Evolutionary conservation across 1,139 yeast species (phyloP).

Genomic region (Pichia sp.): DNA sequence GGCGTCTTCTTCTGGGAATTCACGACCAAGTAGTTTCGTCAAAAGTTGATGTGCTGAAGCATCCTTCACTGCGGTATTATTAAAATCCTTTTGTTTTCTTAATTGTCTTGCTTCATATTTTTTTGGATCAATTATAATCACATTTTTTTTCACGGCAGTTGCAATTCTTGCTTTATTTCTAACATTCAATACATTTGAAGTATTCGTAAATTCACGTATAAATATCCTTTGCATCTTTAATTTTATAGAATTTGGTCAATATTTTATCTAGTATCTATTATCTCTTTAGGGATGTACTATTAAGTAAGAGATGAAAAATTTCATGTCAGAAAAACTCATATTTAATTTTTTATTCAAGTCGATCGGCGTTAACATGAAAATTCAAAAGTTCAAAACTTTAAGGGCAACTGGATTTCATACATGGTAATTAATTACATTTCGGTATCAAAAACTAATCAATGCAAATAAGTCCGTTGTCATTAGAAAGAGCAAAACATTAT

Average conservation of each 20-base stretch:
- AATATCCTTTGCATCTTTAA: background rate
- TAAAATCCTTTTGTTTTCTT: slow-evolving; percentile 17
- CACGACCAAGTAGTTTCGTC: slow-evolving; percentile 17
- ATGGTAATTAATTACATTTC: too few relatives aligned
- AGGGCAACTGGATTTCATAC: too few relatives aligned
- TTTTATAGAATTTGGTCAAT: background rate
- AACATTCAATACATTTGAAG: background rate
- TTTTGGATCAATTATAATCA: slow-evolving; percentile 20
- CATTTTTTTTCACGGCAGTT: slow-evolving; percentile 19
- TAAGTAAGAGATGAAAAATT: too few relatives aligned
- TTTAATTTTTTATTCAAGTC: too few relatives aligned
- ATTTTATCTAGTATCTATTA: too few relatives aligned
- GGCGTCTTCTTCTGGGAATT: slow-evolving; percentile 17
- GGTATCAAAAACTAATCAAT: too few relatives aligned
- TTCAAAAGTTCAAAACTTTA: too few relatives aligned
- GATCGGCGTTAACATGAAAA: too few relatives aligned
- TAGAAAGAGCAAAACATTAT: too few relatives aligned
- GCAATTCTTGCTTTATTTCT: slow-evolving; percentile 12
- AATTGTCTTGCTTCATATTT: slow-evolving; percentile 15
- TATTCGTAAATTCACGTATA: slow-evolving; percentile 5
- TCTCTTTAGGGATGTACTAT: too few relatives aligned
- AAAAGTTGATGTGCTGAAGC: slow-evolving; percentile 25
- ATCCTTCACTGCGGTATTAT: slow-evolving; percentile 21
- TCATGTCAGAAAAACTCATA: too few relatives aligned
- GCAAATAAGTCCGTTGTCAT: too few relatives aligned